These are phyloP conservation scores for Athelia psychrophila DNA, from an alignment of 1,284 basidiomycete genomes.

Conservation along the genomic window DNA sequence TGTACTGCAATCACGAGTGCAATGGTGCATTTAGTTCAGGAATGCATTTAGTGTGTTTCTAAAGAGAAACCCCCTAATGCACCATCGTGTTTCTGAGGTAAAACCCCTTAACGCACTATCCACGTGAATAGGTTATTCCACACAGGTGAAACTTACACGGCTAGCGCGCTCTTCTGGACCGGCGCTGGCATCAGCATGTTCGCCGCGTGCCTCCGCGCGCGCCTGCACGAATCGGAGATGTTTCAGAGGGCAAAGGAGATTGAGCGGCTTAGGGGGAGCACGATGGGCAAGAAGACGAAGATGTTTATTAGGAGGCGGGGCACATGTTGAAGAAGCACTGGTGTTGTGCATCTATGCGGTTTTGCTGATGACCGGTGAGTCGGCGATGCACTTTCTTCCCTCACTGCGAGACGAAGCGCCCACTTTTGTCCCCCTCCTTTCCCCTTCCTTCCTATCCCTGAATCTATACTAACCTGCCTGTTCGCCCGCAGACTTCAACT, in stretches of 20 bases:
- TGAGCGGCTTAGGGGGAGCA: slow-evolving; percentile 39
- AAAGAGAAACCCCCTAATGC: too few species aligned
- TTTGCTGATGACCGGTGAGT: slow-evolving; percentile 73
- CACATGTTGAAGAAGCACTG: too few species aligned
- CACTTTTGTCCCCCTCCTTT: too few species aligned
- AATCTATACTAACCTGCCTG: slow-evolving; percentile 1
- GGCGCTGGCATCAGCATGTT: slow-evolving; percentile 71
- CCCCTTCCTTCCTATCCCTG: slow-evolving; percentile 1
- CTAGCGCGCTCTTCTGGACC: slow-evolving; percentile 68
- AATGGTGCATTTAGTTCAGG: too few species aligned
- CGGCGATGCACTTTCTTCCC: too few species aligned
- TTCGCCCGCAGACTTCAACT: slow-evolving; percentile 79
- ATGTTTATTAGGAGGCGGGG: slow-evolving; percentile 73
- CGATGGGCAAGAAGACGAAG: slow-evolving; percentile 54
- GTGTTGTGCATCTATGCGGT: slow-evolving; percentile 83
- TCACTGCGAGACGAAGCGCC: too few species aligned
- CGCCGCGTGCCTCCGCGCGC: slow-evolving; percentile 69
- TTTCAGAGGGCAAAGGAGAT: slow-evolving; percentile 82
- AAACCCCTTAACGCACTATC: too few species aligned
- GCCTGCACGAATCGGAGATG: slow-evolving; percentile 66
- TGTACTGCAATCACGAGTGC: too few species aligned
- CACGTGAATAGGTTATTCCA: too few species aligned
- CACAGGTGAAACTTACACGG: too few species aligned
- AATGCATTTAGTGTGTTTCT: too few species aligned
- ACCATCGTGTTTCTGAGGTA: too few species aligned